Conservation (phyloP, 441 rosid species). For the Syzygium malaccense region DNA sequence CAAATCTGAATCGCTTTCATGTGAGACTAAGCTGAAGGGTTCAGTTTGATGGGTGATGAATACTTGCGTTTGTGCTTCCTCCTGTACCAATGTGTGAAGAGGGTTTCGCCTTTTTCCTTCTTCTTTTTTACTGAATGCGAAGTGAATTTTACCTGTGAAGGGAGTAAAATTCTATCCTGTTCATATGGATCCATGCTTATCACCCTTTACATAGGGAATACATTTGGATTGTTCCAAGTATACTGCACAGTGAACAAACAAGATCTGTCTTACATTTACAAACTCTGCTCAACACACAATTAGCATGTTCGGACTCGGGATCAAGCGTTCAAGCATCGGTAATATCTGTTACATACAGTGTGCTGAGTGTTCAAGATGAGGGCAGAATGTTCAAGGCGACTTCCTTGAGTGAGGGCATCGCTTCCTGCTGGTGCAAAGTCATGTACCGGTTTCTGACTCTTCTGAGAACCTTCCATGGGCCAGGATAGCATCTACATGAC, state of each 20-base stretch:
- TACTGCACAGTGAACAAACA: background rate
- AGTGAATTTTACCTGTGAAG: background rate
- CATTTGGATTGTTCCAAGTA: background rate
- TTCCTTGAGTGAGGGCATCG: slow-evolving; percentile 89
- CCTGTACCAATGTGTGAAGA: background rate
- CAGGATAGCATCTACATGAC: slow-evolving; percentile 74
- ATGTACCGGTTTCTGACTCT: slow-evolving; percentile 31
- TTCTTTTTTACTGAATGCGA: background rate
- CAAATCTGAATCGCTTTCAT: background rate
- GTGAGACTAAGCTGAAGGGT: background rate
- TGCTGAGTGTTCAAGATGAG: slow-evolving; percentile 22
- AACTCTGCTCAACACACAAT: background rate
- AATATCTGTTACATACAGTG: background rate
- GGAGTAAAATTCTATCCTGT: background rate
- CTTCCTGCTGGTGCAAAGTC: slow-evolving; percentile 68
- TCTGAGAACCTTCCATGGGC: slow-evolving; percentile 82
- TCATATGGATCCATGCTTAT: background rate
- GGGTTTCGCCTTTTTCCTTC: background rate
- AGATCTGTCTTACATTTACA: background rate
- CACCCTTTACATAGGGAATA: background rate
- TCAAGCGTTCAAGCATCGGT: background rate
- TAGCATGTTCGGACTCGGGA: background rate
- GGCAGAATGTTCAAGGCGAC: slow-evolving; percentile 81
- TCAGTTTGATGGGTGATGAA: background rate
- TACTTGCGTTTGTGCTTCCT: background rate